phyloP scores from a whole-genome alignment of 495 filamentous ascomycete genomes.

The Penicillium nucicola region DNA sequence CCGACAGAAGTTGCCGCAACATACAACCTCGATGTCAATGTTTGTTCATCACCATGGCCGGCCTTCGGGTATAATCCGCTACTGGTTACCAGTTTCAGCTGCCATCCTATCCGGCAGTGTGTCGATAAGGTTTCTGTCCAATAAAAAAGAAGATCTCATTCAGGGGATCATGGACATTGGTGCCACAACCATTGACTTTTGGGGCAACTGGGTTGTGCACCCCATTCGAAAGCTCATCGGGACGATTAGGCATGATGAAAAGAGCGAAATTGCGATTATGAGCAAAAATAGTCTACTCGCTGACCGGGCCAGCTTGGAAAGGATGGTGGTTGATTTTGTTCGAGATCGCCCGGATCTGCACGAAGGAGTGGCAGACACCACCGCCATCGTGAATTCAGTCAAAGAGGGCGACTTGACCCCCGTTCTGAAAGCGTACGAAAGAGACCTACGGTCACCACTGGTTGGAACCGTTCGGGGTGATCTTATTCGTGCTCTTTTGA shows the following conservation, averaged over 20 bases:
- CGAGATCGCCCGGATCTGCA: constrained; percentile 64
- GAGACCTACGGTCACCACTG: constrained; percentile 76
- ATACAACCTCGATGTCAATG: constrained; percentile 45
- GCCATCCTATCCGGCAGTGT: constrained; percentile 74
- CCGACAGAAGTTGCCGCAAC: constrained; percentile 53
- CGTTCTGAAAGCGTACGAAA: constrained; percentile 85
- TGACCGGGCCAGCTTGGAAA: constrained; percentile 85
- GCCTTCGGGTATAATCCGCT: constrained; percentile 72
- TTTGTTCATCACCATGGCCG: constrained; percentile 62
- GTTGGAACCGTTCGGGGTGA: constrained; percentile 77
- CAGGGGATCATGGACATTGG: constrained; percentile 76
- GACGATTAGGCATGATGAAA: constrained; percentile 87
- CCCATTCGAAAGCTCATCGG: constrained; percentile 77
- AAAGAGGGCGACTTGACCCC: constrained; percentile 90
- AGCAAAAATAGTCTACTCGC: constrained; percentile 84
- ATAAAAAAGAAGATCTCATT: constrained; percentile 66
- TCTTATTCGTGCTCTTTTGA: constrained; percentile 83
- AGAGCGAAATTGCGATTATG: constrained; percentile 93
- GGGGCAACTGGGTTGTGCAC: constrained; percentile 91
- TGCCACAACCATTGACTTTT: constrained; percentile 79
- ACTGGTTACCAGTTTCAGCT: constrained; percentile 72
- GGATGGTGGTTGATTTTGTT: constrained; percentile 97
- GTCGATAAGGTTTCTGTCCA: constrained; percentile 69
- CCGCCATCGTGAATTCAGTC: constrained; percentile 70
- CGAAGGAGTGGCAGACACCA: constrained; percentile 53